Percentiles rank a stretch among this genome's conserved stretches.
Evolutionary conservation across 148 eudicot species (phyloP).

Genomic region (Rhododendron simsii): DNA sequence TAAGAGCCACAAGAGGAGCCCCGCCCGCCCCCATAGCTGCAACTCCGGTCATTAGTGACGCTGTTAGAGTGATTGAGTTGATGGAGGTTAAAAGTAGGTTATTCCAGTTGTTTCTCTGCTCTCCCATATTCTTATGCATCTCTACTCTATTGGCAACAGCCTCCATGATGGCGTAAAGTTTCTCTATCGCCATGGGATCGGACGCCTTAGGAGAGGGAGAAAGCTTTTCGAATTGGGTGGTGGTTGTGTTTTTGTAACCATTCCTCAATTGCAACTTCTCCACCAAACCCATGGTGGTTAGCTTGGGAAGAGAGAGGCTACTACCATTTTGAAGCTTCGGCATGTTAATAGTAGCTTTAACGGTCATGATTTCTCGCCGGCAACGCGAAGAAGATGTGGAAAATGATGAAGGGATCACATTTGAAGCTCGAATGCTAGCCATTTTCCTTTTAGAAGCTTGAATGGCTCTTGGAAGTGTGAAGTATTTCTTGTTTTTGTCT

Average conservation of each 20-base stretch:
- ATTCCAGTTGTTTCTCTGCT: conserved; percentile 59
- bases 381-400: not conserved
- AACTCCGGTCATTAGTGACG: conserved; percentile 49
- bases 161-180: conserved; percentile 29
- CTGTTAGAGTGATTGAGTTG: conserved; percentile 58
- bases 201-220: not conserved
- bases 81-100: conserved; percentile 52
- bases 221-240: not conserved
- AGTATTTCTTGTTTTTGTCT: not conserved
- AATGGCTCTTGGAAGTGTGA: not conserved
- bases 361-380: not conserved
- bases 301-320: not conserved
- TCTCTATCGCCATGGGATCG: conserved; percentile 1
- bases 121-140: conserved; percentile 34
- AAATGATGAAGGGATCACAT: not conserved
- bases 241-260: no score
- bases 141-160: conserved; percentile 31
- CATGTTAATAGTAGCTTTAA: not conserved
- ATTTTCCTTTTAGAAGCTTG: not conserved
- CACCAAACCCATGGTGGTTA: no score
- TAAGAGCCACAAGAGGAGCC: conserved; percentile 20
- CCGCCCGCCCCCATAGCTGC: conserved; percentile 11
- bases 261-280: no score
- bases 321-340: not conserved
- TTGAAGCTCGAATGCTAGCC: not conserved